Base-by-base conservation (phyloP, 768 basidiomycete species). In the Mycena rosella region DNA sequence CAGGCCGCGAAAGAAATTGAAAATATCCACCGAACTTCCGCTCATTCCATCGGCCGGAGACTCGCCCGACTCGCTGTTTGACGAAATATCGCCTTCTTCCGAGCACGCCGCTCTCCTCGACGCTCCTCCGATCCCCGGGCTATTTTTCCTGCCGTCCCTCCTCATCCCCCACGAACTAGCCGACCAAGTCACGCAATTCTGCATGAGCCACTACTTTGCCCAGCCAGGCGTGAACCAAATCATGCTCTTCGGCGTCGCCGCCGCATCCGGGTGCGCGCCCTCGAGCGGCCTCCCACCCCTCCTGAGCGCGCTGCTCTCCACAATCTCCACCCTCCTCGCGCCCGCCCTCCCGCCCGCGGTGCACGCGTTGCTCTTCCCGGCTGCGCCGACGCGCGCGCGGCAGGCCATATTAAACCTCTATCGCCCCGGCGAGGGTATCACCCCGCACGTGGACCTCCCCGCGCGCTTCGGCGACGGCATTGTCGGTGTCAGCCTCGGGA, bases 391-490 rank as follows among this genome's bases (percentile, higher is more conserved):
- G 27, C 75, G 73, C 48, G 91, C 93, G 0, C 85, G 95, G 29
- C 96, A 98, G 75, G 93, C 89, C 1, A 99, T 98, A 62, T 72
- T 98, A 58, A 99, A 98, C 76, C 82, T 96, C 2, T 99, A 99
- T 76, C 81, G 81, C 24, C 94, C 96, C 0, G 96, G 96, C 9
- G 89, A 96, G 76, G 96, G 96, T 14, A 98, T 99, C 70, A 82
- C 89, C 0, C 87, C 94, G 0, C 96, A 98, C 72, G 86, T 99
- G 47, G 96, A 99, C 75, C 83, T 99, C 26, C 85, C 94, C 4
- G 80, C 84, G 29, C 88, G 96, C 17, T 99, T 92, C 74, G 95
- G 88, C 9, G 94, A 97, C 75, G 96, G 94, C 1, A 96, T 99
- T 58, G 83, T 98, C 26, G 95, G 95, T 11, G 87, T 97, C 58